Percentiles rank a stretch among this genome's conserved stretches.
phyloP scores from a whole-genome alignment of 176 grass and related monocot genomes.

The Oryza nivara region DNA sequence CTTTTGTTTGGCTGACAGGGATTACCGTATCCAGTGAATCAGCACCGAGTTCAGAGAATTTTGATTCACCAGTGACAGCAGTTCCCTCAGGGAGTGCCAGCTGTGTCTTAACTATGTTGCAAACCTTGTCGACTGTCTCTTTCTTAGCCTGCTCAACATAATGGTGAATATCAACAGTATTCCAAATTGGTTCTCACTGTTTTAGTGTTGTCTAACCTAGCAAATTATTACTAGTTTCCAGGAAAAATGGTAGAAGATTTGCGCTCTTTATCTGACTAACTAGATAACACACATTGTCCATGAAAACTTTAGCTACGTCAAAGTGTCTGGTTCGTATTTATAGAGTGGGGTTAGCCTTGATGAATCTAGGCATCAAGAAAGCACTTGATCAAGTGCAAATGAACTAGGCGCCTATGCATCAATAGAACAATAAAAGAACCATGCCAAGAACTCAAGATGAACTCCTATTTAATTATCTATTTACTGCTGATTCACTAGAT shows the following conservation, averaged over 20 bases:
- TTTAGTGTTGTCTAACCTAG: neutral
- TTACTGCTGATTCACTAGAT: neutral
- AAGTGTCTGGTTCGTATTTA: neutral
- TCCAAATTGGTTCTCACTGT: neutral
- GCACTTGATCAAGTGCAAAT: neutral
- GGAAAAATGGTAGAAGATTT: conserved; percentile 13
- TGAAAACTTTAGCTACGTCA: neutral
- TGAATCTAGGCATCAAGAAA: neutral
- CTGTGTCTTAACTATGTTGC: conserved; percentile 66
- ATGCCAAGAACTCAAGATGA: neutral
- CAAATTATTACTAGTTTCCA: neutral
- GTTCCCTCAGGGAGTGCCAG: conserved; percentile 50
- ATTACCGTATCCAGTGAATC: conserved; percentile 77
- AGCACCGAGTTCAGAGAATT: conserved; percentile 69
- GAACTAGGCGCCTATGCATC: neutral
- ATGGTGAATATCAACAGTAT: neutral
- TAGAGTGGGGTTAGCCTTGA: neutral
- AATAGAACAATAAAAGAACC: neutral
- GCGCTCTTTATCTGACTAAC: neutral
- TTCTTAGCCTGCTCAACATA: conserved; percentile 61
- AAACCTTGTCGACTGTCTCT: conserved; percentile 74
- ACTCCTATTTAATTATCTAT: neutral
- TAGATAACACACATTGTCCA: neutral
- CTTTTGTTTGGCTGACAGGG: neutral
- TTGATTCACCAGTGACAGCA: conserved; percentile 54